These are phyloP conservation scores for Russula sp. DNA, from an alignment of 768 basidiomycete genomes.

Conservation along the genomic window DNA sequence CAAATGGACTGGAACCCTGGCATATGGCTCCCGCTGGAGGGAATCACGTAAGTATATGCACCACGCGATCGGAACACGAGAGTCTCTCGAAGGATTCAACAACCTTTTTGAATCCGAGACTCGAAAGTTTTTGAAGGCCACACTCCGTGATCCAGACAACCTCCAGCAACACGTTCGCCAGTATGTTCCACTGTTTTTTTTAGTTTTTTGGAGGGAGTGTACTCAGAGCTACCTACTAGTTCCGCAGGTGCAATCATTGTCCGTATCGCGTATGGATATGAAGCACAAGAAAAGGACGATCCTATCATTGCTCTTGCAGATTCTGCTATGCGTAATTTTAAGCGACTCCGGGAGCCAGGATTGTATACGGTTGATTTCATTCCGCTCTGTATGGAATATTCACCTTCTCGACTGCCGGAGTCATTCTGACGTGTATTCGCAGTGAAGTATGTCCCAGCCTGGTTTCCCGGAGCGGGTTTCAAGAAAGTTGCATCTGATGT, in stretches of 20 bases:
- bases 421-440: neutral
- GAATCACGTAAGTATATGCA: slow-evolving; percentile 13
- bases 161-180: neutral
- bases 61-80: slow-evolving; percentile 11
- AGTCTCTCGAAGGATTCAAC: neutral
- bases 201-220: too few species aligned
- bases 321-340: slow-evolving; percentile 15
- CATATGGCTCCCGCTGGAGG: slow-evolving; percentile 5
- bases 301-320: slow-evolving; percentile 8
- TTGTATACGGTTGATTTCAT: slow-evolving; percentile 30
- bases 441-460: slow-evolving; percentile 26
- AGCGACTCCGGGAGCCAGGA: slow-evolving; percentile 26
- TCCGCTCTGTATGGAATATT: slow-evolving; percentile 25
- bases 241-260: slow-evolving; percentile 25
- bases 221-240: neutral
- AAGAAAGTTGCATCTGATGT: slow-evolving; percentile 17
- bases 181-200: neutral
- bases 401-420: too few species aligned
- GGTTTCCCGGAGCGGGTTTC: slow-evolving; percentile 29
- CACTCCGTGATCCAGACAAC: slow-evolving; percentile 5
- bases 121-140: neutral
- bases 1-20: neutral
- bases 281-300: slow-evolving; percentile 11
- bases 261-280: slow-evolving; percentile 26
- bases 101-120: slow-evolving; percentile 5